Percentiles rank a stretch among this genome's conserved stretches.
Evolutionary conservation across 352 stramenopile species (phyloP).

Genomic region (Thalassiosira livingstoniorum): DNA sequence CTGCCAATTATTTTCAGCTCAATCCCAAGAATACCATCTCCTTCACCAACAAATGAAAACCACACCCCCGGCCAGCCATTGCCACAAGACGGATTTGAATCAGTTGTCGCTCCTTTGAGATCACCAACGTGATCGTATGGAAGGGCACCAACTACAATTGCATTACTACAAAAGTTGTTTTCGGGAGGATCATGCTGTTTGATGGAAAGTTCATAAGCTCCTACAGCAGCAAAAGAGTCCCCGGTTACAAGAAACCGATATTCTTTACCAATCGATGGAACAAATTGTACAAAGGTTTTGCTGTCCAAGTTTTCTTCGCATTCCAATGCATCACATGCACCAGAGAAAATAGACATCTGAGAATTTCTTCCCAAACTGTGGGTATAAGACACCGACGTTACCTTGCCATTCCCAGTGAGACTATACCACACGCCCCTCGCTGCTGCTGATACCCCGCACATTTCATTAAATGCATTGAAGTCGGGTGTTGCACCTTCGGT

Average conservation of each 20-base stretch:
- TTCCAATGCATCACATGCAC: slow-evolving; percentile 4
- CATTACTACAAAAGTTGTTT: slow-evolving; percentile 11
- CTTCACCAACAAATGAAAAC: slow-evolving; percentile 24
- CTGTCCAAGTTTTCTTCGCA: slow-evolving; percentile 20
- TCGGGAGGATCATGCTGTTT: slow-evolving; percentile 7
- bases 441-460: neutral
- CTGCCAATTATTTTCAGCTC: slow-evolving; percentile 17
- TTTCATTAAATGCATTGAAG: slow-evolving; percentile 22
- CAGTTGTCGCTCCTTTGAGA: slow-evolving; percentile 13
- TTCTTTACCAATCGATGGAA: neutral
- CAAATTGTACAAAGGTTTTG: neutral
- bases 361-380: neutral
- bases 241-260: slow-evolving; percentile 19
- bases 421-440: slow-evolving; percentile 14
- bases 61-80: slow-evolving; percentile 15
- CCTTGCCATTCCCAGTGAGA: slow-evolving; percentile 12
- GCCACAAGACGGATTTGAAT: slow-evolving; percentile 16
- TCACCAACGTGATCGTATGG: neutral
- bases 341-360: slow-evolving; percentile 31
- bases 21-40: neutral
- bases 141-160: slow-evolving; percentile 5
- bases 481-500: slow-evolving; percentile 11
- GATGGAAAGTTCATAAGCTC: slow-evolving; percentile 12
- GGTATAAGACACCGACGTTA: neutral
- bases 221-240: slow-evolving; percentile 3